phyloP scores from a whole-genome alignment of 1,284 basidiomycete species.

The Cryptococcus hybrid region DNA sequence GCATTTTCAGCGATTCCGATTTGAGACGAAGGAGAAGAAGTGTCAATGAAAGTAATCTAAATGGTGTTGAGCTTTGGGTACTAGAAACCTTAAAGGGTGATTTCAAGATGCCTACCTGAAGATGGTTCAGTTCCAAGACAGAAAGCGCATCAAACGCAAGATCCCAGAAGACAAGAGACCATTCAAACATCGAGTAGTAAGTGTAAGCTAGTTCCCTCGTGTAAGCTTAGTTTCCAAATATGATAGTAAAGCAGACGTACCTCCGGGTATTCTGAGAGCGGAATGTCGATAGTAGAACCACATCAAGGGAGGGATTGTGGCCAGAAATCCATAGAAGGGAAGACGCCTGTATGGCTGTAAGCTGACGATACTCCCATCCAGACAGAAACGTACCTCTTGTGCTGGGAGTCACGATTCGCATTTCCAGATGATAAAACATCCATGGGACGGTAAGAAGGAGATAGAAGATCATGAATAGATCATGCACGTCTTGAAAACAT shows the following conservation, averaged over 20 bases:
- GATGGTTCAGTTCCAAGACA: constrained; percentile 59
- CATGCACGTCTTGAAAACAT: constrained; percentile 63
- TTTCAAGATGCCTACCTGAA: constrained; percentile 30
- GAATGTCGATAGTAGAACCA: constrained; percentile 86
- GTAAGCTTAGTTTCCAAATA: constrained; percentile 2
- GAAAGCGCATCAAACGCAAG: constrained; percentile 71
- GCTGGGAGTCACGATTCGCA: constrained; percentile 21
- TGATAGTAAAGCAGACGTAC: constrained; percentile 49
- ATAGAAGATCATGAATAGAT: constrained; percentile 84
- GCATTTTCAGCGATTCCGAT: too few species aligned
- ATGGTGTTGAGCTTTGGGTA: constrained; percentile 2
- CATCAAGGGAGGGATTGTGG: constrained; percentile 66
- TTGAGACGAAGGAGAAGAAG: neutral
- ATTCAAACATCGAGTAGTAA: constrained; percentile 80
- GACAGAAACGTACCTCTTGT: constrained; percentile 55
- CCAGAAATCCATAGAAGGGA: constrained; percentile 58
- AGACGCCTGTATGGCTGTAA: neutral
- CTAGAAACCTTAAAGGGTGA: neutral
- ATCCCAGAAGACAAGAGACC: constrained; percentile 77
- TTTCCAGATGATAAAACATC: constrained; percentile 72
- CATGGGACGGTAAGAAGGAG: constrained; percentile 78
- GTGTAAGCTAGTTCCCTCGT: constrained; percentile 65
- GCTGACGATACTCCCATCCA: neutral
- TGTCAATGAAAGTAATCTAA: constrained; percentile 26
- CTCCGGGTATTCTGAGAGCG: constrained; percentile 71